Evolutionary conservation across 1,284 basidiomycete genomes (phyloP), one percentile per base, ranked within the genome.

Genomic region (Coniferiporia weirii): DNA sequence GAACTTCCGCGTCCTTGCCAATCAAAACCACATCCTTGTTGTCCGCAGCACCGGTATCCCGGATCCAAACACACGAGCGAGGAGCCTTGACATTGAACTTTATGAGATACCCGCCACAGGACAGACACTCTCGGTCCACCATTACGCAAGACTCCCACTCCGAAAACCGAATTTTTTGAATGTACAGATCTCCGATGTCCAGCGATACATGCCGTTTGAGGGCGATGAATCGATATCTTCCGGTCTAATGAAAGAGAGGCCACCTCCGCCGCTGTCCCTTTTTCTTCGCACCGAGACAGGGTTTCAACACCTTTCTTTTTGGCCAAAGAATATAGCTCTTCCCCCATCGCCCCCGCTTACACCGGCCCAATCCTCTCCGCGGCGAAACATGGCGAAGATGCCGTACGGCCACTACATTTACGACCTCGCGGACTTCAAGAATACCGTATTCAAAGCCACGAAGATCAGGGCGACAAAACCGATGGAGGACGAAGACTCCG

Each of bases 11-110:
- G 48, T 62, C 0, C 67, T 85, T 44, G 80, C 84, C 1, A 68
- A 70, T 3, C 81, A 85, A 65, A 69, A 72, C n/a, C 74, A 81
- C 53, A 69, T 87, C 12, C 71, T 87, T 36, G 75, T 84, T 58
- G 74, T 85, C 35, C 82, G 84, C 40, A 75, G 76, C 5, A 63
- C 78, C 27, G 69, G 61, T 5, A 27, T 27, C 27, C 27, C 27
- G 27, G 27, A 27, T 27, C 27, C 27, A 27, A 27, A 27, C 5
- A 27, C 27, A 27, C 27, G 27, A 27, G 27, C 27, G 5, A 27
- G 27, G 27, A 3, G 27, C 5, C 2, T 27, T 5, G 27, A 2
- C 27, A 27, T 27, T 27, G 27, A 27, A 27, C 5, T 27, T 3
- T 66, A 63, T 55, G 50, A 59, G 40, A 62, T 66, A 9, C 63